Conservation (phyloP, 305 asterid genomes). For the Fraxinus sp. region DNA sequence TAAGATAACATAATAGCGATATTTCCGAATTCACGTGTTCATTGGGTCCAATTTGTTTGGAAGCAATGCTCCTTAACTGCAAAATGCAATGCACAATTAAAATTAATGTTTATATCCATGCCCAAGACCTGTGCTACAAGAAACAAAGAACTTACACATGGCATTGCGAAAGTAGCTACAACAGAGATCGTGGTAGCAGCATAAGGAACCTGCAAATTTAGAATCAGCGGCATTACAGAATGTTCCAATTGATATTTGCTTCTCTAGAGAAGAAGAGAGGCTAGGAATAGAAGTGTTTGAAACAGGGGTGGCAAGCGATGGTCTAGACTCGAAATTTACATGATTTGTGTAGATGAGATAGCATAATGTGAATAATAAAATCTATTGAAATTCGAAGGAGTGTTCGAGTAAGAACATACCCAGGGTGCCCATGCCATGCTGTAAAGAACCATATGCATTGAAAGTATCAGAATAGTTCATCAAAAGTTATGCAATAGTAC, state of each 20-base stretch:
- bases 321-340: not conserved
- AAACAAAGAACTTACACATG: slow-evolving; percentile 59
- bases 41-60: slow-evolving; percentile 77
- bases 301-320: not conserved
- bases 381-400: not conserved
- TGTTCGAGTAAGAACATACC: slow-evolving; percentile 40
- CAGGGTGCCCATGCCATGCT: slow-evolving; percentile 89
- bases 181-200: slow-evolving; percentile 57
- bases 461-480: slow-evolving; percentile 11
- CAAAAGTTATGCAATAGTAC: not conserved
- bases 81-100: not conserved
- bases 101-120: not conserved
- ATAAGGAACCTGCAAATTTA: slow-evolving; percentile 70
- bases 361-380: not conserved
- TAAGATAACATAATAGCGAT: not conserved
- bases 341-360: not conserved
- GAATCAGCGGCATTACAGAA: not conserved
- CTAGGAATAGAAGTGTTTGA: not conserved
- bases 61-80: slow-evolving; percentile 87
- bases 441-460: slow-evolving; percentile 69
- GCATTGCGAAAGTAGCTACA: slow-evolving; percentile 61
- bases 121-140: not conserved
- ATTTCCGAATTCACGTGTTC: slow-evolving; percentile 57
- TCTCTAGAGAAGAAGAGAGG: not conserved
- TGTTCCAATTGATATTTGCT: not conserved